A percentile compares a stretch with the other conserved stretches of the same genome.
Evolutionary conservation across 306 rosid genomes (phyloP).

Genomic region (Trifolium fragiferum): DNA sequence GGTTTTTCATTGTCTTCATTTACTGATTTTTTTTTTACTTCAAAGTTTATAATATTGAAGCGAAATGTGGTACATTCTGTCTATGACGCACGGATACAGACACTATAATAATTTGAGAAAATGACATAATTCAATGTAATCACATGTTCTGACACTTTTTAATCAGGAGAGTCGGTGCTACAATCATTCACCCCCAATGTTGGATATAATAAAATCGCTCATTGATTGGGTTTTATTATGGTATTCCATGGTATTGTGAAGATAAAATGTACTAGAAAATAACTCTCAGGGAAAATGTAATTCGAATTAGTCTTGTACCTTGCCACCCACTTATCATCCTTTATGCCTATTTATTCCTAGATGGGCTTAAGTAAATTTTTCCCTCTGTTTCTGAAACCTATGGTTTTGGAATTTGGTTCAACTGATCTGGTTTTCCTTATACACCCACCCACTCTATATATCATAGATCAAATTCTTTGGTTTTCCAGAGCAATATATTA

Average conservation of each 20-base stretch:
- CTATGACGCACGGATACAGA: too few relatives aligned
- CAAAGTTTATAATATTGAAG: conserved; percentile 17
- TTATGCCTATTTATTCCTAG: not conserved
- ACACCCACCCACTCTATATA: conserved; percentile 6
- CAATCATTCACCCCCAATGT: not conserved
- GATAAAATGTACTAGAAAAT: not conserved
- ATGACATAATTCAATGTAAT: too few relatives aligned
- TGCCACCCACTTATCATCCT: not conserved
- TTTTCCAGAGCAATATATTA: conserved; percentile 35
- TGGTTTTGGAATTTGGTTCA: not conserved
- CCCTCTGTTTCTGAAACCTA: not conserved
- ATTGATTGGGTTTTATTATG: conserved; percentile 13
- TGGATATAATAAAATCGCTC: conserved; percentile 25
- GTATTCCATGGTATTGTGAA: not conserved
- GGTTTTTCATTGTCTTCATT: conserved; percentile 59
- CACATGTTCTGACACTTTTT: too few relatives aligned
- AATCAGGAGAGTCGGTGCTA: too few relatives aligned
- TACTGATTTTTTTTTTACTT: conserved; percentile 14
- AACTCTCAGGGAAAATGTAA: not conserved
- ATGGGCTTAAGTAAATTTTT: not conserved
- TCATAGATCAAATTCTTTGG: conserved; percentile 10
- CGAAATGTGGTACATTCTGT: conserved; percentile 9
- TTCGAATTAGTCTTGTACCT: conserved; percentile 1
- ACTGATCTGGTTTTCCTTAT: conserved; percentile 21
- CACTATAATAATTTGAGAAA: too few relatives aligned